Base-by-base conservation (phyloP, 148 eudicot genomes). In the Persicaria tinctoria region DNA sequence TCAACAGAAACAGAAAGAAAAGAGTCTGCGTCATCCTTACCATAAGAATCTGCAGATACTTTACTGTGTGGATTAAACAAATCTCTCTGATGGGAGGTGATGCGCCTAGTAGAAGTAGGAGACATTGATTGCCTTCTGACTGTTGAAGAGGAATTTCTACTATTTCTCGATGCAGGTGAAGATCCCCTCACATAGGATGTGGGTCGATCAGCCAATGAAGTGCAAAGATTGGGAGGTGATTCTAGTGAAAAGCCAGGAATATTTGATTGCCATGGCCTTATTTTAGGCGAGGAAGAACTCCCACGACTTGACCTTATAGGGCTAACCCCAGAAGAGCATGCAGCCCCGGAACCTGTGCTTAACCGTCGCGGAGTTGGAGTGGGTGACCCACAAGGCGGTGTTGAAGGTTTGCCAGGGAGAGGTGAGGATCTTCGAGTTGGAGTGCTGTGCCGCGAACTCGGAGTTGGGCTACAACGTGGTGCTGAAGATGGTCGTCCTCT, bases 161-260 rank as follows among this genome's bases (percentile, higher is more conserved):
- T 89, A 55, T 87, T 82, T 82, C 91, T 86, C 17, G 98, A 91
- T 70, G 92, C 97, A 12, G 97, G 97, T 49, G 97, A 96, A 66
- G 99, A 90, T 27, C 99, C 99, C 81, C 99, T 80, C 78, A 90
- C 88, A 80, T 87, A 90, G 7, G 96, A 85, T 78, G 94, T 91
- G 8, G 99, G 96, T 46, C 94, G 89, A 85, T 95, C 97, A 77
- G 89, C 94, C 86, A 95, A 72, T 17, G 99, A 95, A 64, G 99
- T 95, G 51, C 99, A 93, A 64, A 96, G 92, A 86, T 96, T 96
- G 44, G 99, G 99, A 70, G 99, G 99, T 73, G 91, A 92, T 73
- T 96, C 99, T 48, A 79, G 85, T 23, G 97, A 86, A 84, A 96
- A 90, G 44, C 94, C 99, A 0, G 94, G 97, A 80, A 96, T 87